Conservation (phyloP, 1,284 basidiomycete species). For the Psilocybe mexicana region DNA sequence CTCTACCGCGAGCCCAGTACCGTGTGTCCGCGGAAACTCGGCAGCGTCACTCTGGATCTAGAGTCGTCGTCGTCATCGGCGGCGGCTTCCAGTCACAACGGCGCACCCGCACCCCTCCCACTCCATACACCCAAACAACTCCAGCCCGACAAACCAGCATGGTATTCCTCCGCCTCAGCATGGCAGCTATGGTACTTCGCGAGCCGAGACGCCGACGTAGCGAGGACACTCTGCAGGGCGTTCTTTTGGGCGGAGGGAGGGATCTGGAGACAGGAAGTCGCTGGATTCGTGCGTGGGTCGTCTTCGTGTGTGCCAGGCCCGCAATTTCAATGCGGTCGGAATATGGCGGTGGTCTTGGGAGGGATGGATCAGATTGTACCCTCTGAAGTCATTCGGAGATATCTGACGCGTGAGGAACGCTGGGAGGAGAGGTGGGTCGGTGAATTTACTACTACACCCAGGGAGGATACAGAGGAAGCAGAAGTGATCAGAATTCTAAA, state of each 20-base stretch:
- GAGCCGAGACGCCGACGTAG: constrained; percentile 60
- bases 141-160: not conserved
- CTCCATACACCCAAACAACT: not conserved
- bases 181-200: constrained; percentile 73
- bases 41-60: not conserved
- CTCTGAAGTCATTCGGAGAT: constrained; percentile 46
- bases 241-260: constrained; percentile 69
- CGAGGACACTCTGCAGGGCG: constrained; percentile 54
- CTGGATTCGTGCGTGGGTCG: constrained; percentile 21
- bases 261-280: constrained; percentile 60
- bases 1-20: constrained; percentile 53
- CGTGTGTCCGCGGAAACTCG: constrained; percentile 11
- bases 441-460: too few species aligned
- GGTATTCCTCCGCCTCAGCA: constrained; percentile 46
- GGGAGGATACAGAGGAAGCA: not conserved
- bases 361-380: constrained; percentile 63
- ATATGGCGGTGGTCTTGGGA: constrained; percentile 47
- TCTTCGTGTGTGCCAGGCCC: not conserved
- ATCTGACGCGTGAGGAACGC: constrained; percentile 48
- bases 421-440: constrained; percentile 34
- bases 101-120: not conserved
- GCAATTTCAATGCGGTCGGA: constrained; percentile 6
- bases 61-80: not conserved
- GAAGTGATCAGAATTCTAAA: not conserved
- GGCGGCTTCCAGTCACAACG: not conserved